Base-by-base conservation (phyloP, 2,329 filamentous ascomycete species). In the Xylaria sp. region DNA sequence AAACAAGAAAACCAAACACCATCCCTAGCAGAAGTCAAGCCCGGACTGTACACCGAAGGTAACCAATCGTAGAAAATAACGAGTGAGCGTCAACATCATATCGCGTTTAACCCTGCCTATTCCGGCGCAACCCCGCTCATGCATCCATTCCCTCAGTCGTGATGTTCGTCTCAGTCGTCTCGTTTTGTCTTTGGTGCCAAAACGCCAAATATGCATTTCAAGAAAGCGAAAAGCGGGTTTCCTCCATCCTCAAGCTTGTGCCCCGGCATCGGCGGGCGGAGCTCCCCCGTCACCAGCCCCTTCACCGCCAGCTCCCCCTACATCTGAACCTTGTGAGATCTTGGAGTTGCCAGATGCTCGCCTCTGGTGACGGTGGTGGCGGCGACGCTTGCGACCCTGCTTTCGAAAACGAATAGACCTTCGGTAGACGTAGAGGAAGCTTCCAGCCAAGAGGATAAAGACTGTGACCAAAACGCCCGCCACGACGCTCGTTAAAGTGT, bases 401-500 rank as follows among this genome's bases (percentile, higher is more conserved):
- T 60, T 17, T 8, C 52, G 58, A 35, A 63, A 44, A 3, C 47
- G 61, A 27, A 65, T 48, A 5, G 63, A 65, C 17, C 43, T 41
- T 33, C 65, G 49, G 44, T 67, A 67, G 33, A 57, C 13, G 31
- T 61, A 65, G 44, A 62, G 53, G 41, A 67, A 67, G 9, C 19
- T 17, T n/a, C 57, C 60, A 4, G 51, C 58, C 2, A 56, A 44
- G 8, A 65, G 27, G 31, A 67, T 21, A 31, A 67, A 67, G 33
- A 27, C 65, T 10, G 55, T 61, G 29, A 67, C 54, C 27, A 67
- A 25, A 19, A 67, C 38, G 27, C 65, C 63, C n/a, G 62, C 65
- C n/a, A 67, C 60, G 54, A 65, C 27, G 9, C 65, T 65, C 40
- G 61, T 66, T 17, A 54, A 58, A 27, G 65, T 60, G 38, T 66